These are phyloP conservation scores for Eleusine indica DNA, from an alignment of 176 grass and related monocot species.

Conservation along the genomic window DNA sequence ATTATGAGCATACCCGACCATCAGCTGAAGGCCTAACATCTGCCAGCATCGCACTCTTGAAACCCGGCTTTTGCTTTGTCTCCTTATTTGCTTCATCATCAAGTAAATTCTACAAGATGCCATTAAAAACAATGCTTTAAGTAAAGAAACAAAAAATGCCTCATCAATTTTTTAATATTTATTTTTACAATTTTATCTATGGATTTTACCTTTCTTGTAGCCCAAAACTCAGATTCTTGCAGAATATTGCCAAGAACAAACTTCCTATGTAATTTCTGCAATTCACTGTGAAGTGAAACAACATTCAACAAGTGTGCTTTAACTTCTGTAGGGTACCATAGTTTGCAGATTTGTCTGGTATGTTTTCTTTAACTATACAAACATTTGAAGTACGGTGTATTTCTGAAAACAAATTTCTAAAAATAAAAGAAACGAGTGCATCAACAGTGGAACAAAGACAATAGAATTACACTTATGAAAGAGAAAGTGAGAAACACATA, in stretches of 20 bases:
- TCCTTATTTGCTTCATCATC: constrained; percentile 62
- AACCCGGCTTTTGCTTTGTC: constrained; percentile 81
- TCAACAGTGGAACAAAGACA: not conserved
- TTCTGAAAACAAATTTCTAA: not conserved
- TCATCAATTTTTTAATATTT: constrained; percentile 10
- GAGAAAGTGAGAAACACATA: not conserved
- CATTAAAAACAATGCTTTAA: constrained; percentile 30
- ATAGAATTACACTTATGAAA: not conserved
- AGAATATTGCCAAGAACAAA: constrained; percentile 85
- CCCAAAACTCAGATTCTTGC: constrained; percentile 96
- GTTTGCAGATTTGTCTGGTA: not conserved
- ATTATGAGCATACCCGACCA: constrained; percentile 66
- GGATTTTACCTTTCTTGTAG: constrained; percentile 81
- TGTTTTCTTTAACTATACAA: not conserved
- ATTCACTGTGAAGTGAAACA: constrained; percentile 58
- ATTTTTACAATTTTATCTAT: constrained; percentile 15
- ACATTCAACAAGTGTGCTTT: constrained; percentile 22
- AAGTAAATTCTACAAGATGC: constrained; percentile 75
- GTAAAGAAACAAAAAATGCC: constrained; percentile 8
- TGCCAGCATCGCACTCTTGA: constrained; percentile 92
- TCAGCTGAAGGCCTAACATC: constrained; percentile 90
- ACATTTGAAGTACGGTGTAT: constrained; percentile 11
- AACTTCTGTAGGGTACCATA: not conserved
- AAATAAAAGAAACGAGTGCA: not conserved
- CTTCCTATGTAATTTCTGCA: constrained; percentile 94